These are phyloP conservation scores for Teratosphaeria pseudoeucalypti DNA, from an alignment of 2,329 filamentous ascomycete genomes.

Conservation along the genomic window DNA sequence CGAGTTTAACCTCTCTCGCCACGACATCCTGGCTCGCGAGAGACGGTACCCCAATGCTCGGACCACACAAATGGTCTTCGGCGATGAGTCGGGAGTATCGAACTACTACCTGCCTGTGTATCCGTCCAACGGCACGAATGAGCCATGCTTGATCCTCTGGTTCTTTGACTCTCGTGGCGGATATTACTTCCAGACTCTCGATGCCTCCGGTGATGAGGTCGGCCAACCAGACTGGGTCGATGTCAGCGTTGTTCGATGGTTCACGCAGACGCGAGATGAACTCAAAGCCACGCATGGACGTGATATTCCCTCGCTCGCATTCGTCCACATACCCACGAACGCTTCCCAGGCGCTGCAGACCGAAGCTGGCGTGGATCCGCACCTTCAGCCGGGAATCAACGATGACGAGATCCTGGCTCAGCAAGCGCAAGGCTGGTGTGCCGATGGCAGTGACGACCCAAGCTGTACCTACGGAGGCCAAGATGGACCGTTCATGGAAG, in stretches of 20 bases:
- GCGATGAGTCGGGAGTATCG: constrained; percentile 33
- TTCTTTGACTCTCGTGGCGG: constrained; percentile 62
- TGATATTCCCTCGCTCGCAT: constrained; percentile 41
- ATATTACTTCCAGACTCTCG: constrained; percentile 35
- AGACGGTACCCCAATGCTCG: constrained; percentile 25
- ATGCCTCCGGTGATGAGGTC: constrained; percentile 17
- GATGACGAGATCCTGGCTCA: constrained; percentile 31
- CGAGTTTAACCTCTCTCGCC: constrained; percentile 46
- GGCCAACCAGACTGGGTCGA: constrained; percentile 37
- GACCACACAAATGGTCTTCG: constrained; percentile 35
- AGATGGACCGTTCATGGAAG: constrained; percentile 54
- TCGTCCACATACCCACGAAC: constrained; percentile 45
- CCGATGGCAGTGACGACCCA: constrained; percentile 27
- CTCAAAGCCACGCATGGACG: constrained; percentile 9
- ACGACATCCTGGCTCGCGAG: constrained; percentile 33
- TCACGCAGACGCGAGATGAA: constrained; percentile 21
- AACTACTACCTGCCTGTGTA: constrained; percentile 49
- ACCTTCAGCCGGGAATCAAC: constrained; percentile 38
- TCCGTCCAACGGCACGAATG: constrained; percentile 29
- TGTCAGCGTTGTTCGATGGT: constrained; percentile 37
- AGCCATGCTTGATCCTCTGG: constrained; percentile 49
- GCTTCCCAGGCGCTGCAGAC: constrained; percentile 33
- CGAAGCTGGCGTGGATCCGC: constrained; percentile 30
- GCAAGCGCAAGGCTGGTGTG: constrained; percentile 31
- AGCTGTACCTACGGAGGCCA: constrained; percentile 32